Conservation (phyloP, 192 early-diverging fungal species). For the Linderina pennispora region DNA sequence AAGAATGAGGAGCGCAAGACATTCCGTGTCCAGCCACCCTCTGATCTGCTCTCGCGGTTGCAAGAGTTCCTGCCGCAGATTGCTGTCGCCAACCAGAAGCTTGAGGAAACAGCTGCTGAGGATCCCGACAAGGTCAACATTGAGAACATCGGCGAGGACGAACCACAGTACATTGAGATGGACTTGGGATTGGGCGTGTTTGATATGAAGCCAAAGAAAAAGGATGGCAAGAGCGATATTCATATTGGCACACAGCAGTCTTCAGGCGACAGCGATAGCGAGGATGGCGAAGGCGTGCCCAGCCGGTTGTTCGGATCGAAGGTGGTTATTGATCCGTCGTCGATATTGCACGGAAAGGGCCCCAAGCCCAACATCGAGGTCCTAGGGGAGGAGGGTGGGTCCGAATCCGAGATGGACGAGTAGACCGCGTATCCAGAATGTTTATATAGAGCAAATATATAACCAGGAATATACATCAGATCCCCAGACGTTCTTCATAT, state of each 20-base stretch:
- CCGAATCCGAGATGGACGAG: no score
- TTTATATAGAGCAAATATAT: no score
- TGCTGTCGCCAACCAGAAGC: slow-evolving; percentile 36
- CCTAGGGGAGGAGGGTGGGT: no score
- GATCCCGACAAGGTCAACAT: slow-evolving; percentile 35
- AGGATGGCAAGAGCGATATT: slow-evolving; percentile 10
- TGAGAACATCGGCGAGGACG: slow-evolving; percentile 30
- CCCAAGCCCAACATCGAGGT: slow-evolving; percentile 10
- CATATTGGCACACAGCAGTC: slow-evolving; percentile 9
- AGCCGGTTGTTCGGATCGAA: background rate
- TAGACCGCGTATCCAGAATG: no score
- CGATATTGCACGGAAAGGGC: background rate
- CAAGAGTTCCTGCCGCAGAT: slow-evolving; percentile 42
- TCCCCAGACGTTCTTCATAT: no score
- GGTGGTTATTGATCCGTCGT: slow-evolving; percentile 6
- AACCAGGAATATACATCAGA: no score
- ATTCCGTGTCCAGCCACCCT: slow-evolving; percentile 35
- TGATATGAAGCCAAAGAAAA: slow-evolving; percentile 42
- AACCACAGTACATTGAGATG: slow-evolving; percentile 43
- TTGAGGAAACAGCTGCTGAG: slow-evolving; percentile 16
- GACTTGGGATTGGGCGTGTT: slow-evolving; percentile 40
- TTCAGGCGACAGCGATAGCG: background rate
- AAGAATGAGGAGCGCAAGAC: slow-evolving; percentile 12
- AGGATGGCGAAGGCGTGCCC: slow-evolving; percentile 1
- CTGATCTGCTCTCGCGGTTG: slow-evolving; percentile 32